Evolutionary conservation across 1,284 basidiomycete species (phyloP), one percentile per base, ranked within the genome.

Genomic region (Prillingera fragicola): DNA sequence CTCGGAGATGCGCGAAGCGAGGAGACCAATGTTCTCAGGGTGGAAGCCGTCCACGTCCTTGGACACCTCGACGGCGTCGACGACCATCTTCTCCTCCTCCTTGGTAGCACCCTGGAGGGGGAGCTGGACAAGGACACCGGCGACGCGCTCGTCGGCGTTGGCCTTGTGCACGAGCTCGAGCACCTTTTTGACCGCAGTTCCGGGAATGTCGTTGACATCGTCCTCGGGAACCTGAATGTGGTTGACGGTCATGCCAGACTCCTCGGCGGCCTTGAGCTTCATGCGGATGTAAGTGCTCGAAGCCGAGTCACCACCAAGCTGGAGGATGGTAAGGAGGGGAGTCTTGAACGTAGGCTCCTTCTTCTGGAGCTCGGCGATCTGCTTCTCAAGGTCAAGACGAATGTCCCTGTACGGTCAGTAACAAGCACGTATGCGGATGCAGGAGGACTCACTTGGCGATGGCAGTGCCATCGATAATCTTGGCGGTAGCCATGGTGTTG

Each of bases 41-140:
- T 97, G 91, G 78, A 99, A 99, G 40, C 94, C 95, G 72, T 99
- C 95, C 48, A 98, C 87, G 62, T 99, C 95, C 75, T 99, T 99
- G 66, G 83, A 79, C 13, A 91, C 89, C 53, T 82, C 84, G 56
- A 99, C 82, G n/a, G 88, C 83, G 72, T 97, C 94, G 31, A 92
- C 95, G 43, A 99, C 85, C 22, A 78, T 77, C 52, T 92, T 84
- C 71, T 97, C 94, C 24, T 83, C 90, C 23, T 87, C 87, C 15
- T 84, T 72, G 39, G 78, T 78, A 50, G 97, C 82, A 57, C 94
- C 86, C 33, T 84, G 78, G 4, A 99, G 81, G 32, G 95, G 95
- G n/a, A 99, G 82, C 72, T 99, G 95, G 8, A 99, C 94, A 39
- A 99, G 79, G 43, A 99, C 83, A 38, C 94, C 95, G 60, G 83